A percentile compares a stretch with the other conserved stretches of the same genome.
These are phyloP conservation scores for Raffaelea albimanens DNA, from an alignment of 2,329 filamentous ascomycete genomes.

Conservation along the genomic window DNA sequence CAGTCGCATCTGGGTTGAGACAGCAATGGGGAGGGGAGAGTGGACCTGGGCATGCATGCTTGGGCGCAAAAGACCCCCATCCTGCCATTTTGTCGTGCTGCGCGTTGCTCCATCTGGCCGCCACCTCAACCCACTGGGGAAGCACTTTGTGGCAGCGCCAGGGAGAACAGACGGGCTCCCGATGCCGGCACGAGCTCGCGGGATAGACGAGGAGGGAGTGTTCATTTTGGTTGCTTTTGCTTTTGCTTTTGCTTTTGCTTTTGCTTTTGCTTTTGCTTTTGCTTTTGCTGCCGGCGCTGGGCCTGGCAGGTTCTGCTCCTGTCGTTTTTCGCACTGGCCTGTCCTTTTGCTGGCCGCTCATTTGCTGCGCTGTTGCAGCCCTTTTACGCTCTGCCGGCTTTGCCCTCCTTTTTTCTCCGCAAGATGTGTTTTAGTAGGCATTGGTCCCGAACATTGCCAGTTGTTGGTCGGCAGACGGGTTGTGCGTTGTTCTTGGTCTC, in stretches of 20 bases:
- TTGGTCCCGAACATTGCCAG: slow-evolving; percentile 8
- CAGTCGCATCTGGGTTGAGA: background rate
- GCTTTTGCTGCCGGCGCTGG: too few species aligned
- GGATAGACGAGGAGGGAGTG: too few species aligned
- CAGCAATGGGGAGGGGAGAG: background rate
- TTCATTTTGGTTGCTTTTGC: background rate
- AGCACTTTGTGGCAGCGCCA: too few species aligned
- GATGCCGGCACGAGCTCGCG: too few species aligned
- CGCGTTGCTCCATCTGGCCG: background rate
- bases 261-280: background rate
- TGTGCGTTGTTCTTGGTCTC: background rate
- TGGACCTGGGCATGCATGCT: background rate
- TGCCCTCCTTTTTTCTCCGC: slow-evolving; percentile 4
- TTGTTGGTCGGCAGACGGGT: slow-evolving; percentile 2
- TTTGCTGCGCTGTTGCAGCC: too few species aligned
- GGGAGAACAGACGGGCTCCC: too few species aligned
- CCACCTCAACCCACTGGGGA: too few species aligned
- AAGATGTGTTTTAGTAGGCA: slow-evolving; percentile 9
- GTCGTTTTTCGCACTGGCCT: too few species aligned
- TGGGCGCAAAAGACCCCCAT: background rate
- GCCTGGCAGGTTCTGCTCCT: too few species aligned
- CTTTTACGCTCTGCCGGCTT: too few species aligned
- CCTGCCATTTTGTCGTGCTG: background rate
- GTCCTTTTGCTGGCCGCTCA: too few species aligned
- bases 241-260: background rate